Conservation (phyloP, 192 early-diverging fungal species). For the Coemansia sp. region DNA sequence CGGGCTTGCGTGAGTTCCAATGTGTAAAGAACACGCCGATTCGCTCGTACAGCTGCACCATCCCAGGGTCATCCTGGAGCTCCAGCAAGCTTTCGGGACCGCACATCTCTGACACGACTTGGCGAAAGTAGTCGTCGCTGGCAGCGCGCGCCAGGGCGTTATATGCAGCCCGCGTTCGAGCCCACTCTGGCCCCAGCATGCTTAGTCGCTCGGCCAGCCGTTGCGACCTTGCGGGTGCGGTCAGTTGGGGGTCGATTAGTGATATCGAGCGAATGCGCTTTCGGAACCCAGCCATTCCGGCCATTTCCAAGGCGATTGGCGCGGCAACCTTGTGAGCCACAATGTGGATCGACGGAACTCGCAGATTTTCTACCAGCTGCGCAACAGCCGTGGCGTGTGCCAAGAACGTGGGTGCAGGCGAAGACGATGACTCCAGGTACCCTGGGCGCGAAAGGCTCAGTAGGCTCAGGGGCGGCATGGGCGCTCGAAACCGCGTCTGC, state of each 20-base stretch:
- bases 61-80: slow-evolving; percentile 44
- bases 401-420: slow-evolving; percentile 29
- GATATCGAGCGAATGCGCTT: slow-evolving; percentile 44
- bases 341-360: slow-evolving; percentile 43
- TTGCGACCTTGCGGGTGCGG: slow-evolving; percentile 20
- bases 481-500: slow-evolving; percentile 23
- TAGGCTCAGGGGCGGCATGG: slow-evolving; percentile 41
- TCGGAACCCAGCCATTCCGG: slow-evolving; percentile 45
- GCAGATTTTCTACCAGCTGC: slow-evolving; percentile 48
- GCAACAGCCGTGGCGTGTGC: slow-evolving; percentile 45
- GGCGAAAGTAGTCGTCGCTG: slow-evolving; percentile 40
- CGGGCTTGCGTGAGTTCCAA: slow-evolving; percentile 43
- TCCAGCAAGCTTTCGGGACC: slow-evolving; percentile 39
- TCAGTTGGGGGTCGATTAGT: slow-evolving; percentile 40
- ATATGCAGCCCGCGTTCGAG: slow-evolving; percentile 51
- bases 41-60: slow-evolving; percentile 52
- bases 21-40: slow-evolving; percentile 55
- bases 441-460: slow-evolving; percentile 55
- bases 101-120: slow-evolving; percentile 40
- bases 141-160: slow-evolving; percentile 49
- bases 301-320: slow-evolving; percentile 55
- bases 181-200: slow-evolving; percentile 52
- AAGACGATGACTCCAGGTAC: slow-evolving; percentile 44
- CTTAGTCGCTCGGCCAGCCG: slow-evolving; percentile 21
- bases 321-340: slow-evolving; percentile 46